phyloP scores from a whole-genome alignment of 495 filamentous ascomycete genomes.

The Tricharina praecox region DNA sequence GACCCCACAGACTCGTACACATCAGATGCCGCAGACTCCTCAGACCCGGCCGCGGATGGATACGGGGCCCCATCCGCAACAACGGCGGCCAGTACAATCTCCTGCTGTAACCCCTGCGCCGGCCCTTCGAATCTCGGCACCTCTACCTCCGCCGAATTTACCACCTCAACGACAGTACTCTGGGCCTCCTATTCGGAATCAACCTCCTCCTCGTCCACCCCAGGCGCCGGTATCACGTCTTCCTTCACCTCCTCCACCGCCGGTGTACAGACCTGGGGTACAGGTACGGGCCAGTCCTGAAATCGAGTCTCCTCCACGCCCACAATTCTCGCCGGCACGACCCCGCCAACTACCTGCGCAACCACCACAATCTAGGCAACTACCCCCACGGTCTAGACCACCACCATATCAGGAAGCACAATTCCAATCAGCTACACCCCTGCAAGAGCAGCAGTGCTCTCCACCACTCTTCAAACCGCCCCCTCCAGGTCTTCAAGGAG shows the following conservation, averaged over 20 bases:
- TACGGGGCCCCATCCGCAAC: neutral
- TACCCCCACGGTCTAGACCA: no score
- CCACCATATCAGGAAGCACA: no score
- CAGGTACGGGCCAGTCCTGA: neutral
- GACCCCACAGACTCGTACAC: no score
- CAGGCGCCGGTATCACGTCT: neutral
- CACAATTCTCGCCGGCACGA: neutral
- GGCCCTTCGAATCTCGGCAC: neutral
- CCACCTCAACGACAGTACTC: neutral
- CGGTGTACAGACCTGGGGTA: neutral
- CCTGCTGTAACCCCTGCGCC: neutral
- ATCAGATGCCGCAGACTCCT: no score
- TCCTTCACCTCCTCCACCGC: constrained; percentile 1
- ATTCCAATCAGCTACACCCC: no score
- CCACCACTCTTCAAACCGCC: no score
- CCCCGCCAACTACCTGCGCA: no score
- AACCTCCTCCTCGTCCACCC: neutral
- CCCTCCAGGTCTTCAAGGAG: no score
- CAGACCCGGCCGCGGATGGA: neutral
- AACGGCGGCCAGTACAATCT: neutral
- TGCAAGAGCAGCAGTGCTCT: no score
- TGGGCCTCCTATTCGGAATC: neutral
- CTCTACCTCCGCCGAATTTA: neutral
- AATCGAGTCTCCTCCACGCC: neutral
- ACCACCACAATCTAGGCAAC: no score